Conservation (phyloP, 2,329 filamentous ascomycete genomes). For the Ceratocystiopsis brevicomis region DNA sequence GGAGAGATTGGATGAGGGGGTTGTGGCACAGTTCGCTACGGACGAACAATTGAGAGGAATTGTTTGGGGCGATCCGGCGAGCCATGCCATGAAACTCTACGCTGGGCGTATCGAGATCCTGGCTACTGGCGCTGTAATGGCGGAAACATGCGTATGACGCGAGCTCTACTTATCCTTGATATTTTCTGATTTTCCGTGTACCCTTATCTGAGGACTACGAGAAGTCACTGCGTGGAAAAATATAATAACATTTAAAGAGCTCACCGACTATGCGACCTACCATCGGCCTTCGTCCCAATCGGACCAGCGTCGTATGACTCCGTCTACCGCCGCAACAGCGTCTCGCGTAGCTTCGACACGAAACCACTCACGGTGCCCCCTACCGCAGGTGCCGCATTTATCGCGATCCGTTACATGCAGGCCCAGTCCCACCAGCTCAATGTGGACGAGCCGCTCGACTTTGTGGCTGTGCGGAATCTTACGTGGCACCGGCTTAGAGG, state of each 20-base stretch:
- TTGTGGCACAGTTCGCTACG: conserved; percentile 48
- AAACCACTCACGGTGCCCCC: conserved; percentile 88
- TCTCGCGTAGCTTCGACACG: conserved; percentile 59
- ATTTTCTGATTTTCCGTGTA: too few relatives aligned
- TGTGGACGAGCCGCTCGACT: conserved; percentile 76
- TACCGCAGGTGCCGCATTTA: conserved; percentile 60
- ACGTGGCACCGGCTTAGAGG: conserved; percentile 21
- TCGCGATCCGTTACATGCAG: conserved; percentile 30
- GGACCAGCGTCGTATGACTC: conserved; percentile 61
- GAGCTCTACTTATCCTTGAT: too few relatives aligned
- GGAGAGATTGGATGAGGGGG: conserved; percentile 34
- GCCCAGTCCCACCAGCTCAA: conserved; percentile 56
- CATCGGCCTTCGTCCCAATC: conserved; percentile 48
- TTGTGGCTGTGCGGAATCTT: conserved; percentile 75
- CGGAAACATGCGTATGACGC: background rate
- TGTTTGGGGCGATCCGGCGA: conserved; percentile 66
- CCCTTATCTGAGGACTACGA: too few relatives aligned
- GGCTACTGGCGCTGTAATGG: conserved; percentile 48
- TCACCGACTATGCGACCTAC: too few relatives aligned
- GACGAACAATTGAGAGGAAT: conserved; percentile 51
- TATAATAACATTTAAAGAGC: background rate
- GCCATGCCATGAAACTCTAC: conserved; percentile 67
- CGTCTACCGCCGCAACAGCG: conserved; percentile 45
- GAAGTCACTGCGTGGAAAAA: background rate
- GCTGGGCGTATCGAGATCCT: conserved; percentile 50